Base-by-base conservation (phyloP, 148 eudicot species). In the Vaccinium vitisidaea region DNA sequence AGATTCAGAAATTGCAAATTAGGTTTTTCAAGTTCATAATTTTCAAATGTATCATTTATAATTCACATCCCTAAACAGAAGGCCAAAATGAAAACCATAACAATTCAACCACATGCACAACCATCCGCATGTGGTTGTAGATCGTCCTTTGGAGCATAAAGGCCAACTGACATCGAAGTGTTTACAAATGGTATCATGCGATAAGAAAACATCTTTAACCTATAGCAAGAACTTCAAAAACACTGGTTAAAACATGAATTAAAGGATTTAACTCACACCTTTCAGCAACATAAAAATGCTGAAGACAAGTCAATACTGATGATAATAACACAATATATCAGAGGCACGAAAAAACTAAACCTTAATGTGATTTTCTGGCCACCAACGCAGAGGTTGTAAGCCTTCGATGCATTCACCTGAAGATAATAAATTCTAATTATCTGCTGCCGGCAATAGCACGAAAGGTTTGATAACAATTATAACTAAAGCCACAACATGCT, bases 401-500 rank as follows among this genome's bases (percentile, higher is more conserved):
- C 93, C 89, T 85, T 92, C 76, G 89, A 82, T 79, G 92, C 92
- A 87, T 96, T 95, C 81, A 94, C 98, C 99, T 96, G 89, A 87
- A 86, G 77, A 81, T 43, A 82, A 70, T 52, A 25, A 81, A 25
- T 12, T 55, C 30, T 7, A 73, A 25, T 74, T 25, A 79, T 77
- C 59, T 74, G 65, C 83, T 76, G 32, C 76, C 27, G 78, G 82
- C 84, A 54, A 52, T 56, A 70, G 58, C 63, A 56, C 18, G 16
- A 56, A 79, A 55, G 82, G 48, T 18, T n/a, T 18, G 56, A 56
- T 56, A 70, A 84, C 67, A 61, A 39, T 18, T 52, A 59, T 27
- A 49, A 6, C 25, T 32, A 23, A 46, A 74, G n/a, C 14, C 32
- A 59, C 23, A 56, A 56, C 56, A 15, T 13, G 16, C 4, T 81